Conservation (phyloP, 225 moss, liverwort and hornwort genomes). For the Takakia lepidozioides region DNA sequence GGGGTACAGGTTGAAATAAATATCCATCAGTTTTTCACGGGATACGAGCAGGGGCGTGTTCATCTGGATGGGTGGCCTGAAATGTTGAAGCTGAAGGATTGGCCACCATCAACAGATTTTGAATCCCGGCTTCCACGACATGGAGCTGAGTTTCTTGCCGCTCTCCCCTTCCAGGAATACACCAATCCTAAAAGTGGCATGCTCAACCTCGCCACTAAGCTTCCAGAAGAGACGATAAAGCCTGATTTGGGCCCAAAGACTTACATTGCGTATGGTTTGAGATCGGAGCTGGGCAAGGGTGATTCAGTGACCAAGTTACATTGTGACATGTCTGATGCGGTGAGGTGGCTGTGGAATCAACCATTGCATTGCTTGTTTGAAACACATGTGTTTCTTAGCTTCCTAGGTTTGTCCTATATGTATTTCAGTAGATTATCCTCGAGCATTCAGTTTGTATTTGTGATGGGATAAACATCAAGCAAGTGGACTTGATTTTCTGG, state of each 20-base stretch:
- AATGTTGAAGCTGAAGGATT: slow-evolving; percentile 62
- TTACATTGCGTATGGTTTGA: slow-evolving; percentile 66
- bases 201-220: slow-evolving; percentile 55
- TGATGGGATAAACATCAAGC: no score
- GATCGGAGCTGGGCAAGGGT: slow-evolving; percentile 49
- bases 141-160: slow-evolving; percentile 50
- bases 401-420: no score
- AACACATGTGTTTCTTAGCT: no score
- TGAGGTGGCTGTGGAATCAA: no score
- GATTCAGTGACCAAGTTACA: slow-evolving; percentile 70
- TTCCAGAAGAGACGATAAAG: slow-evolving; percentile 44
- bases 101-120: slow-evolving; percentile 52
- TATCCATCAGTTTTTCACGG: slow-evolving; percentile 50
- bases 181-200: slow-evolving; percentile 51
- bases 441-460: no score
- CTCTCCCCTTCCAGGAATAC: slow-evolving; percentile 53
- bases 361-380: no score
- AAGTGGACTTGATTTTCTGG: no score
- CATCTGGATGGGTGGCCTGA: slow-evolving; percentile 31
- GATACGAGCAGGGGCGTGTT: slow-evolving; percentile 38
- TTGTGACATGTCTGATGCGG: slow-evolving; percentile 79
- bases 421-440: no score
- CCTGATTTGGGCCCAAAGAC: slow-evolving; percentile 75
- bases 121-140: slow-evolving; percentile 63
- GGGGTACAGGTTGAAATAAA: slow-evolving; percentile 32